Conservation (phyloP, 345 rosid genomes). For the Populus alba region DNA sequence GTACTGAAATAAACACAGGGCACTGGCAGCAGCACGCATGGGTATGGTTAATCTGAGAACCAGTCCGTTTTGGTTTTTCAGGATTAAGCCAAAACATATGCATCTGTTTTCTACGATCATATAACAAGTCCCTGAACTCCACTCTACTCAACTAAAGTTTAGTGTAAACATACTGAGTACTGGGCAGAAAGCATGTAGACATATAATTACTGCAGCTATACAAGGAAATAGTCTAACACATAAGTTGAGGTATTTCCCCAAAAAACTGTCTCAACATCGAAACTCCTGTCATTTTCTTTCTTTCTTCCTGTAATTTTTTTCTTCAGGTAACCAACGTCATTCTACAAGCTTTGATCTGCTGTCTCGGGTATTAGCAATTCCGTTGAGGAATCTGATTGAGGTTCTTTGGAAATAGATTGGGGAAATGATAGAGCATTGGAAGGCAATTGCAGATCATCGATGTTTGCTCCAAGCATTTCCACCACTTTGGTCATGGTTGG, state of each 20-base stretch:
- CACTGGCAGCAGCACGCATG: background rate
- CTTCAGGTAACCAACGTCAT: background rate
- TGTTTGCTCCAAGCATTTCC: conserved; percentile 32
- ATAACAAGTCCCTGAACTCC: background rate
- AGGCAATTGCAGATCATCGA: conserved; percentile 30
- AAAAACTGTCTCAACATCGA: background rate
- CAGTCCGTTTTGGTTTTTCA: background rate
- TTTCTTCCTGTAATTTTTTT: background rate
- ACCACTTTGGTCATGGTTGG: conserved; percentile 37
- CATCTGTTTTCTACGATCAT: background rate
- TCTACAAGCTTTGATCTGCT: conserved; percentile 14
- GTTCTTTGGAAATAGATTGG: background rate
- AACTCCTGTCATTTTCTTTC: background rate
- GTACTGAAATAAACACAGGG: background rate
- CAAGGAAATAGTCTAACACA: background rate
- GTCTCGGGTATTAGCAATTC: conserved; percentile 20
- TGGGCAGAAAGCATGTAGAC: no score
- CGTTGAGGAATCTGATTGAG: conserved; percentile 20
- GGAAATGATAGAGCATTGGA: conserved; percentile 26
- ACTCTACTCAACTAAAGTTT: background rate
- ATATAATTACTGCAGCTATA: no score
- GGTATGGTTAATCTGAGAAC: background rate
- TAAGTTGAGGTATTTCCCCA: background rate
- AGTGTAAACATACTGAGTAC: background rate
- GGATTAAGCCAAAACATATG: background rate